Evolutionary conservation across 225 moss, liverwort and hornwort species (phyloP), one percentile per base, ranked within the genome.

Genomic region (Sphagnum tenellum): DNA sequence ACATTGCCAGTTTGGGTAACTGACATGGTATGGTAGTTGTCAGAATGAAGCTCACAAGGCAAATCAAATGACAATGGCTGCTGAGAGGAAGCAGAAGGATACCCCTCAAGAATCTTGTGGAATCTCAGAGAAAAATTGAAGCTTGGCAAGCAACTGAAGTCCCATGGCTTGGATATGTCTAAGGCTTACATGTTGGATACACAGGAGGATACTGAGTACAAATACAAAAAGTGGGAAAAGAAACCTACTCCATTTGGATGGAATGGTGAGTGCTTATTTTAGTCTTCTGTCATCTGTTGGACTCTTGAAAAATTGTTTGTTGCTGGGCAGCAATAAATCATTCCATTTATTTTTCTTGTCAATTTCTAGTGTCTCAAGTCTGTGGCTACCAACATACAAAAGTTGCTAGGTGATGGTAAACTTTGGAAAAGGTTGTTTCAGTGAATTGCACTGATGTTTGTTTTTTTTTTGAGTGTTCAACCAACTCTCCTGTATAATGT

Each of bases 211-310:
- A 92, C 96, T 12, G 88, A 92, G 80, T 65, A 54, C 0, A 92
- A 96, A 76, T 96, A 96, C 47, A 83, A 96, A 66, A 92, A 92
- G 53, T 90, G 92, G 92, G 90, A 96, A 60, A 96, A 90, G 77
- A 92, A 96, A 70, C 81, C 96, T 70, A 88, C 96, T 48, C 89
- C 96, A 8, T 96, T 96, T 74, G 96, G 96, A 71, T 96, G 96
- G 96, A 92, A 96, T 78, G 96, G 95, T 92, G 60, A 71, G 78
- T 56, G 61, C 11, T 12, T 13, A 70, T 7, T 46, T n/a, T 45
- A 47, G 0, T 44, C 44, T 7, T 63, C 55, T 63, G 11, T 29
- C 29, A 29, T 29, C 29, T 29, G 29, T 29, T 29, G 29, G 29
- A 29, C 29, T 29, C 29, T 29, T 29, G 29, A 29, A 1, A 29